Percentiles rank a stretch among this genome's conserved stretches.
Conservation (phyloP, 305 asterid genomes). For the Ajuga reptans region DNA sequence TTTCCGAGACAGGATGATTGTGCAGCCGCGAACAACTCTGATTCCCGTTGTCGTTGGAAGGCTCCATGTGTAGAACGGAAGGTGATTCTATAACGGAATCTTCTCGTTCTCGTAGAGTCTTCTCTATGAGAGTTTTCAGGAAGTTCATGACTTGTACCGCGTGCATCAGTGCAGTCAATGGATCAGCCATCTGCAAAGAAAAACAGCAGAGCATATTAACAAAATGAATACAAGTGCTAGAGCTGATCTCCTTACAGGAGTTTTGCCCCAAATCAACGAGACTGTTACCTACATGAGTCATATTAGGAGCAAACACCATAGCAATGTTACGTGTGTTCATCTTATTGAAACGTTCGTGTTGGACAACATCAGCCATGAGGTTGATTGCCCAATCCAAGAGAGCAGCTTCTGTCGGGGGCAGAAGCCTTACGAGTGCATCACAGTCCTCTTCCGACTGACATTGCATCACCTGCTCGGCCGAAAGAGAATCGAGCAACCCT, state of each 20-base stretch:
- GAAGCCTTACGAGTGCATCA: constrained; percentile 54
- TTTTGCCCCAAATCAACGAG: no score
- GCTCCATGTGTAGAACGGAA: constrained; percentile 30
- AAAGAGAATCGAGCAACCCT: constrained; percentile 70
- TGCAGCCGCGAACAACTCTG: constrained; percentile 34
- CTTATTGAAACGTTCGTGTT: constrained; percentile 64
- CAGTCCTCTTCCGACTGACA: constrained; percentile 78
- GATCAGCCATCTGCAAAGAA: constrained; percentile 75
- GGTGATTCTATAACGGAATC: constrained; percentile 42
- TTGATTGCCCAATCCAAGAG: constrained; percentile 83
- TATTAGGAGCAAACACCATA: constrained; percentile 92
- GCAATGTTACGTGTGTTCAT: constrained; percentile 88
- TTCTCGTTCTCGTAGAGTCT: constrained; percentile 53
- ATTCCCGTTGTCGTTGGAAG: constrained; percentile 54
- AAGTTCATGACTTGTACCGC: constrained; percentile 94
- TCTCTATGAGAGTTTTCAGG: constrained; percentile 64
- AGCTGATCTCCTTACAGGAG: no score
- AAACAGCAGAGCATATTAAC: neutral
- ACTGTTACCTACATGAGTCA: constrained; percentile 57
- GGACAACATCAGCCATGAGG: constrained; percentile 87
- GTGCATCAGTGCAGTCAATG: constrained; percentile 79
- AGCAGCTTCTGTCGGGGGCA: constrained; percentile 67
- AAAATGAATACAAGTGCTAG: no score
- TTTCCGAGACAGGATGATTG: constrained; percentile 35
- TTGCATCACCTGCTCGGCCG: constrained; percentile 78